Percentiles rank a stretch among this genome's conserved stretches.
phyloP scores from a whole-genome alignment of 2,329 filamentous ascomycete genomes.

The Colletotrichum trifolii region DNA sequence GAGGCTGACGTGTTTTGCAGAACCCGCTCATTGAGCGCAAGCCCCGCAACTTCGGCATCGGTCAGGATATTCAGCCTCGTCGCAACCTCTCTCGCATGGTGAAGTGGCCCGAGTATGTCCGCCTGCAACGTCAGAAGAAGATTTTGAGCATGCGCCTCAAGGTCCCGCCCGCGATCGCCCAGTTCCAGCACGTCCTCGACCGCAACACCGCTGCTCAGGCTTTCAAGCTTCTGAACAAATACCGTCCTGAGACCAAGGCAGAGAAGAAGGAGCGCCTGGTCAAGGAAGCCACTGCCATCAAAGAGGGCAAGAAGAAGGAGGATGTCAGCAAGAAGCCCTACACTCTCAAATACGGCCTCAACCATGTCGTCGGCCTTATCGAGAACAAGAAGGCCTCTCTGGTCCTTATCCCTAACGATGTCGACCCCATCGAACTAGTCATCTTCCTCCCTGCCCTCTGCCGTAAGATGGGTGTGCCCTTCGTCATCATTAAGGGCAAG shows the following conservation, averaged over 20 bases:
- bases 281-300: slow-evolving; percentile 97
- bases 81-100: slow-evolving; percentile 98
- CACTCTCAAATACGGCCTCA: slow-evolving; percentile 98
- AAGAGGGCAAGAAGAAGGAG: slow-evolving; percentile 99
- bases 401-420: slow-evolving; percentile 98
- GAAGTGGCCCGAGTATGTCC: slow-evolving; percentile 99
- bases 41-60: slow-evolving; percentile 96
- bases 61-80: slow-evolving; percentile 97
- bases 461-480: slow-evolving; percentile 99
- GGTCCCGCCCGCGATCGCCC: slow-evolving; percentile 95
- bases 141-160: slow-evolving; percentile 98
- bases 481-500: slow-evolving; percentile 99
- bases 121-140: slow-evolving; percentile 93
- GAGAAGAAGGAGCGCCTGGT: slow-evolving; percentile 99
- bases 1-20: slow-evolving; percentile 58
- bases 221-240: slow-evolving; percentile 99
- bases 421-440: slow-evolving; percentile 99
- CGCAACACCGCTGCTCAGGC: slow-evolving; percentile 96
- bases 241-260: slow-evolving; percentile 97
- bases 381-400: slow-evolving; percentile 99
- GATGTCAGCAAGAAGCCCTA: slow-evolving; percentile 99
- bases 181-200: slow-evolving; percentile 98
- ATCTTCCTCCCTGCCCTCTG: slow-evolving; percentile 99
- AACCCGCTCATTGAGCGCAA: slow-evolving; percentile 99
- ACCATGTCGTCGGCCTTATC: slow-evolving; percentile 97